These are phyloP conservation scores for Xylaria longipes DNA, from an alignment of 495 filamentous ascomycete genomes.

Conservation along the genomic window DNA sequence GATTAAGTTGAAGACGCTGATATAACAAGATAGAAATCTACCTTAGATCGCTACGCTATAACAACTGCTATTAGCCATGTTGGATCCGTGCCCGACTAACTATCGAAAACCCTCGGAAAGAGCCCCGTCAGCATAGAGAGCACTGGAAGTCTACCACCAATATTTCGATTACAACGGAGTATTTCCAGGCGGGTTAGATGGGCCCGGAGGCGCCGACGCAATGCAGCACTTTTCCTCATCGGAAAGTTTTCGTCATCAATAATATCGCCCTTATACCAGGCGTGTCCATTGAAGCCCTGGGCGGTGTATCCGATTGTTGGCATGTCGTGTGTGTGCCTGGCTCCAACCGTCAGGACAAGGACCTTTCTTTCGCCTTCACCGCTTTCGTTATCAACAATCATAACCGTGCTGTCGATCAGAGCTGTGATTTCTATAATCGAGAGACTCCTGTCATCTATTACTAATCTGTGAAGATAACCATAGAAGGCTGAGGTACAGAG, in stretches of 20 bases:
- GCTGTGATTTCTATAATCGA: neutral
- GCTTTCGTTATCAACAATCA: neutral
- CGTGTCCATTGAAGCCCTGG: neutral
- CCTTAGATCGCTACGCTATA: neutral
- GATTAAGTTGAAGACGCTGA: conserved; percentile 6
- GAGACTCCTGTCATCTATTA: neutral
- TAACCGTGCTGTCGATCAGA: neutral
- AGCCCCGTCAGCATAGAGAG: neutral
- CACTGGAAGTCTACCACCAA: neutral
- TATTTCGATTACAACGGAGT: neutral
- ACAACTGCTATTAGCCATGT: neutral
- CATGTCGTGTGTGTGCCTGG: neutral
- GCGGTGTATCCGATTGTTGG: neutral
- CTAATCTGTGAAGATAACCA: neutral
- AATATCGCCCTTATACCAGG: neutral
- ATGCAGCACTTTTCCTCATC: neutral
- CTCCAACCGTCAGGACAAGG: conserved; percentile 14
- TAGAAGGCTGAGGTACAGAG: neutral
- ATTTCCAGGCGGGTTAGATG: neutral
- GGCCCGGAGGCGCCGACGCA: neutral
- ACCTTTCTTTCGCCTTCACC: neutral
- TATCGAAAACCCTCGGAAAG: neutral
- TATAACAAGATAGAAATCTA: neutral
- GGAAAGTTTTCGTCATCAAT: neutral
- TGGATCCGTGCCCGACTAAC: neutral